phyloP scores from a whole-genome alignment of 768 basidiomycete genomes.

The Agaricus blazei region DNA sequence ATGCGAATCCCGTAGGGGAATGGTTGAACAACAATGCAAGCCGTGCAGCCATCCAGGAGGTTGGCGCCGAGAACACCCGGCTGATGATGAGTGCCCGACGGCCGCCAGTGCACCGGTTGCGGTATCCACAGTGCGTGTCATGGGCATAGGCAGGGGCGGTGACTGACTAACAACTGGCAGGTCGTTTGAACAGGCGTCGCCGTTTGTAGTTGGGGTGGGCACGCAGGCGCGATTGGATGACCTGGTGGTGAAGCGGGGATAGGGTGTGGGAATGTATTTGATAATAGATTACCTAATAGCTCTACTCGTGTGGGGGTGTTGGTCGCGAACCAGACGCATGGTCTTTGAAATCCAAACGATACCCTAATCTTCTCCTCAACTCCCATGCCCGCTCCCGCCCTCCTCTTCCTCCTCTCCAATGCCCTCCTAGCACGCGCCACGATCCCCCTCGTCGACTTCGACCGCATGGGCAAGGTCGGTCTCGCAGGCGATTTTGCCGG shows the following conservation, averaged over 20 bases:
- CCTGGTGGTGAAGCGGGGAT: constrained; percentile 28
- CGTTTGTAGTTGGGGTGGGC: constrained; percentile 59
- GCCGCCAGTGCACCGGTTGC: constrained; percentile 53
- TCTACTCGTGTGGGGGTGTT: not conserved
- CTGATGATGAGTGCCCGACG: constrained; percentile 39
- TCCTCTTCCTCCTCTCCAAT: constrained; percentile 20
- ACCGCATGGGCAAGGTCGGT: constrained; percentile 88
- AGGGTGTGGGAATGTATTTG: constrained; percentile 11
- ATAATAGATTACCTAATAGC: constrained; percentile 1
- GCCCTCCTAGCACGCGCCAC: constrained; percentile 27
- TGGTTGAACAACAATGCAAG: constrained; percentile 55
- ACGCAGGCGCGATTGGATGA: constrained; percentile 27
- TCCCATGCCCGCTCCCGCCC: constrained; percentile 19
- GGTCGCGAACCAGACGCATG: constrained; percentile 2
- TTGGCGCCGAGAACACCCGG: constrained; percentile 36
- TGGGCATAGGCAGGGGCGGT: not conserved
- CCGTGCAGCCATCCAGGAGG: constrained; percentile 44
- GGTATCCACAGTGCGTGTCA: constrained; percentile 67
- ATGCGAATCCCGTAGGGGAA: constrained; percentile 44
- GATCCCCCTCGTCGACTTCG: constrained; percentile 38
- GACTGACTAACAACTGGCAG: constrained; percentile 27
- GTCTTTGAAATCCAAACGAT: not conserved
- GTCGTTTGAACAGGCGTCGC: constrained; percentile 52
- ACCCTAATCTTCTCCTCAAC: constrained; percentile 5
- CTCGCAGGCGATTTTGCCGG: constrained; percentile 88